A percentile compares a stretch with the other conserved stretches of the same genome.
These are phyloP conservation scores for Oryza glumipatula DNA, from an alignment of 176 grass and related monocot genomes.

Conservation along the genomic window DNA sequence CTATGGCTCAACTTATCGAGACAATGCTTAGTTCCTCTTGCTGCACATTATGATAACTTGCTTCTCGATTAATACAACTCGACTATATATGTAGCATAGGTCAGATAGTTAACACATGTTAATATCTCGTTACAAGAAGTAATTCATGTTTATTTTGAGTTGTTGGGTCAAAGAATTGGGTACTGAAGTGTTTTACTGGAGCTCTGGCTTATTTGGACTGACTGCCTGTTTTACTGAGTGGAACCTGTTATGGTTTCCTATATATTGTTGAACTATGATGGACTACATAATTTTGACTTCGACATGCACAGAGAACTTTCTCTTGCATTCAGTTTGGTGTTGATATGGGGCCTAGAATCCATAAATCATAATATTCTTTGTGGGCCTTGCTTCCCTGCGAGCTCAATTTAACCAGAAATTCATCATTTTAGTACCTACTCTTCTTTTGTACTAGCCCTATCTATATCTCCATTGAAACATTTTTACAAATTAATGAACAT, in stretches of 20 bases:
- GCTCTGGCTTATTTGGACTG: neutral
- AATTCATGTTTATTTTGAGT: conserved; percentile 18
- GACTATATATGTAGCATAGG: neutral
- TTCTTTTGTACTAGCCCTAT: conserved; percentile 1
- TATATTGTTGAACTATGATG: neutral
- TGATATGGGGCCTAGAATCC: neutral
- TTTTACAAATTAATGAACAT: neutral
- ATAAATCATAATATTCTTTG: neutral
- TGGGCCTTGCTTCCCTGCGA: neutral
- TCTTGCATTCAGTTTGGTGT: neutral
- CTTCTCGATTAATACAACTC: conserved; percentile 12
- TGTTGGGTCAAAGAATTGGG: neutral
- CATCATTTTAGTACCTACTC: neutral
- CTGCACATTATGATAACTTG: neutral
- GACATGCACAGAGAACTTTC: neutral
- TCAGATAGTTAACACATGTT: neutral
- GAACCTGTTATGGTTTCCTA: neutral
- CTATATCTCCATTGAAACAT: neutral
- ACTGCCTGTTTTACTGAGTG: neutral
- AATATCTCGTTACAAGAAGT: neutral
- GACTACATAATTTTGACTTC: neutral
- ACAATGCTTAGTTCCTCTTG: neutral
- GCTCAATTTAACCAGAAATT: neutral
- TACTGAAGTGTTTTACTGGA: neutral
- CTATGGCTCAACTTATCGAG: neutral